Percentiles rank a stretch among this genome's conserved stretches.
These are phyloP conservation scores for Myrica gale DNA, from an alignment of 306 rosid genomes.

Conservation along the genomic window DNA sequence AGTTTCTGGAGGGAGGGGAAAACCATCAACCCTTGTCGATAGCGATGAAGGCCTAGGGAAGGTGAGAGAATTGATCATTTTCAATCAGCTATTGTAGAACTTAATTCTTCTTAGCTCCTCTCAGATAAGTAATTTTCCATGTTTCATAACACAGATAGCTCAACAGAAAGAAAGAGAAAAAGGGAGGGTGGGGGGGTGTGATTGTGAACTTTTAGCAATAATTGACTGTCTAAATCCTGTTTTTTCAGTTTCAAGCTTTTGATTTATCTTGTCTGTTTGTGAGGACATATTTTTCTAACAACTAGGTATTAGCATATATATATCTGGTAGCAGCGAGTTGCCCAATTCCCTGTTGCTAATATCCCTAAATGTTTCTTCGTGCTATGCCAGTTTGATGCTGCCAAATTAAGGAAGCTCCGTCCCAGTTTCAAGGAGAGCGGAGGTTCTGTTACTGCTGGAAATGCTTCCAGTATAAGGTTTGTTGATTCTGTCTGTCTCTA, in stretches of 20 bases:
- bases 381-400: conserved; percentile 76
- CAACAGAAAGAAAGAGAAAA: neutral
- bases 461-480: conserved; percentile 98
- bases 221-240: conserved; percentile 10
- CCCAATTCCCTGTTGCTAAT: neutral
- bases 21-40: conserved; percentile 69
- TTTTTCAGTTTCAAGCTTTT: conserved; percentile 18
- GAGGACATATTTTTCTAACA: neutral
- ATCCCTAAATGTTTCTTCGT: conserved; percentile 27
- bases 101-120: neutral
- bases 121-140: neutral
- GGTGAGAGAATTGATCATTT: conserved; percentile 41
- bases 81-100: conserved; percentile 9
- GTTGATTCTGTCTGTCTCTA: conserved; percentile 5
- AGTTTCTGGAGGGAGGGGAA: conserved; percentile 98
- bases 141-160: neutral
- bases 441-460: conserved; percentile 96
- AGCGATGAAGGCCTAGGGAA: conserved; percentile 93
- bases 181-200: conserved; percentile 9
- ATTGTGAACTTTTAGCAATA: neutral
- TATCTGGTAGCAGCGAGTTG: conserved; percentile 8
- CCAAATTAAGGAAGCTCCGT: conserved; percentile 90
- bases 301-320: neutral
- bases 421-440: conserved; percentile 95
- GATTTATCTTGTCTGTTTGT: neutral